Conservation (phyloP, 306 rosid genomes). For the Vigna angularis region DNA sequence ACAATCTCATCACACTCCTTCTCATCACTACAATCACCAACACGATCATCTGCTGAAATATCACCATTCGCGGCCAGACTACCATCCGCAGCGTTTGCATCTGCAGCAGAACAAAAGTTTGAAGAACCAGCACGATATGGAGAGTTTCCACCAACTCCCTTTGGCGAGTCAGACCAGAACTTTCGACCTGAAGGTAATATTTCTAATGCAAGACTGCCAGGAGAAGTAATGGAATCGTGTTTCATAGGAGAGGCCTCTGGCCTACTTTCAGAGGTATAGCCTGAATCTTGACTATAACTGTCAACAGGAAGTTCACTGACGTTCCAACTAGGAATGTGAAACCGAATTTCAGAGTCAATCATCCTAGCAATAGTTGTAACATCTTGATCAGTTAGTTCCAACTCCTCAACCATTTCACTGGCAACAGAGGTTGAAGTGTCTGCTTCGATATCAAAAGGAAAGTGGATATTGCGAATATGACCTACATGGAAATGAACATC, state of each 20-base stretch:
- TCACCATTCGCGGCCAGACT: constrained; percentile 39
- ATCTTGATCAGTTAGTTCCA: constrained; percentile 93
- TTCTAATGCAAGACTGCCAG: constrained; percentile 69
- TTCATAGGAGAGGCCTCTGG: constrained; percentile 50
- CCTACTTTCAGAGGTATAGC: constrained; percentile 51
- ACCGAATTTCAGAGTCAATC: constrained; percentile 78
- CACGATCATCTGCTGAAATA: constrained; percentile 35
- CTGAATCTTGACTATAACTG: constrained; percentile 45
- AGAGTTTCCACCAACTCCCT: constrained; percentile 62
- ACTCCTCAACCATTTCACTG: constrained; percentile 96
- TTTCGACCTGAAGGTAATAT: constrained; percentile 88
- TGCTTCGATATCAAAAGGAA: constrained; percentile 85
- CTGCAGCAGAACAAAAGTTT: constrained; percentile 47
- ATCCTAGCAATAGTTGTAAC: constrained; percentile 83
- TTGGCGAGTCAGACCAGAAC: constrained; percentile 94
- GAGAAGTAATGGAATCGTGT: constrained; percentile 44
- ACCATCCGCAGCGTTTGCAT: constrained; percentile 35
- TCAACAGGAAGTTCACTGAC: constrained; percentile 46
- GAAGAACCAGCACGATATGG: constrained; percentile 58
- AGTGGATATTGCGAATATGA: constrained; percentile 85
- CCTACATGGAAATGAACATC: constrained; percentile 56
- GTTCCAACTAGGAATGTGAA: constrained; percentile 74
- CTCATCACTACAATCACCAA: constrained; percentile 29
- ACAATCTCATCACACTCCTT: constrained; percentile 12
- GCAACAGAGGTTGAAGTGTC: constrained; percentile 94